phyloP scores from a whole-genome alignment of 78 protist genomes.

The Paratrimastix pyriformis region DNA sequence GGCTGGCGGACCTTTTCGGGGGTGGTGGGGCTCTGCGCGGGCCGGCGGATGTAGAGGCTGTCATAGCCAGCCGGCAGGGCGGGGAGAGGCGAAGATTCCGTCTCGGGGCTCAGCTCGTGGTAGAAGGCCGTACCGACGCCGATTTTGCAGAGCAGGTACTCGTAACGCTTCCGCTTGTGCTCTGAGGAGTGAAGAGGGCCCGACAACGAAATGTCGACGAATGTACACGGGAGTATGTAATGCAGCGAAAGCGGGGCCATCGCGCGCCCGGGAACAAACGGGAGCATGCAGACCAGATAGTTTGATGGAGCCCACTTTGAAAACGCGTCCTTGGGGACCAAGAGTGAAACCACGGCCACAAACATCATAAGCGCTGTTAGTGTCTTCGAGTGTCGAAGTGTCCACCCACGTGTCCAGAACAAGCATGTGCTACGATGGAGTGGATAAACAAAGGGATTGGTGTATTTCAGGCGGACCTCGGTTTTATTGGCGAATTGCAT shows the following conservation, averaged over 20 bases:
- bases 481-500: not conserved
- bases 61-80: too few species aligned
- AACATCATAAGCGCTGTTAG: constrained; percentile 9
- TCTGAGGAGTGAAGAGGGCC: not conserved
- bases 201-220: not conserved
- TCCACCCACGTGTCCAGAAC: constrained; percentile 31
- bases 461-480: not conserved
- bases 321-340: not conserved
- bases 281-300: too few species aligned
- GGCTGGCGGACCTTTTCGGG: too few species aligned
- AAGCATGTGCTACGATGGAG: not conserved
- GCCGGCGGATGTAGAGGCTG: too few species aligned
- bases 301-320: not conserved
- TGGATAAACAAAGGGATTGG: not conserved
- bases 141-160: constrained; percentile 23
- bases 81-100: too few species aligned
- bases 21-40: too few species aligned
- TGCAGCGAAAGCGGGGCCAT: constrained; percentile 1
- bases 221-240: not conserved
- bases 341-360: constrained; percentile 10
- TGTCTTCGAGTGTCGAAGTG: not conserved
- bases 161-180: not conserved
- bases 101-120: too few species aligned
- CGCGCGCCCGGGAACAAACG: too few species aligned
- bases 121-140: constrained; percentile 18